Conservation (phyloP, 176 grass and related monocot species). For the Pontederia crassipes region DNA sequence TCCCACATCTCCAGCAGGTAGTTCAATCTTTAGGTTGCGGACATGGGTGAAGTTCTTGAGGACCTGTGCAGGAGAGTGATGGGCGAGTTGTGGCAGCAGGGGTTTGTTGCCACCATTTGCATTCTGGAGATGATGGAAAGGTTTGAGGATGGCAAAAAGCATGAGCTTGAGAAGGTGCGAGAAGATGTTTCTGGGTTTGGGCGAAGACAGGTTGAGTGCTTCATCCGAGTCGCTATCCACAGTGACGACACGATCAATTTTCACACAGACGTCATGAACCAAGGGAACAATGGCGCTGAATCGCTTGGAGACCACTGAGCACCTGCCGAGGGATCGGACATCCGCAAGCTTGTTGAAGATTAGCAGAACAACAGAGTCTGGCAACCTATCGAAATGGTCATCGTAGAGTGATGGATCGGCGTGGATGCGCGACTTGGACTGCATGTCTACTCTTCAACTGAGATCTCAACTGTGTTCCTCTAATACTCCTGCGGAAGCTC, state of each 20-base stretch:
- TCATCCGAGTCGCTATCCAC: not conserved
- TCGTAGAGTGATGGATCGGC: not conserved
- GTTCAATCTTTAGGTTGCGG: constrained; percentile 54
- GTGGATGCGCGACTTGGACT: not conserved
- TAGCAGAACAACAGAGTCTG: not conserved
- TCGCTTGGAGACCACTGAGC: not conserved
- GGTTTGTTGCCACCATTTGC: constrained; percentile 2
- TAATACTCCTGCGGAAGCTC: no score
- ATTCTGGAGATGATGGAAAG: constrained; percentile 36
- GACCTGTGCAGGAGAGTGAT: constrained; percentile 70
- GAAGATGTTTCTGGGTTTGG: constrained; percentile 36
- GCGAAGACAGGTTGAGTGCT: constrained; percentile 9
- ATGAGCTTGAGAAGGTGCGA: constrained; percentile 53
- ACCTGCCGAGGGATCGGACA: not conserved
- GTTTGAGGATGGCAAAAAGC: constrained; percentile 51
- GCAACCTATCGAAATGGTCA: not conserved
- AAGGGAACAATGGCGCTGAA: not conserved
- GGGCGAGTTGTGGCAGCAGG: constrained; percentile 21
- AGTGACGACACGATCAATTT: constrained; percentile 1
- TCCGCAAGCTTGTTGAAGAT: not conserved
- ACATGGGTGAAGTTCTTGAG: constrained; percentile 67
- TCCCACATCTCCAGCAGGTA: constrained; percentile 54
- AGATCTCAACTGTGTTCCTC: no score
- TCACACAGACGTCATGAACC: not conserved
- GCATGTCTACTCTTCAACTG: not conserved